Base-by-base conservation (phyloP, 306 rosid species). In the Fragaria iinumae region DNA sequence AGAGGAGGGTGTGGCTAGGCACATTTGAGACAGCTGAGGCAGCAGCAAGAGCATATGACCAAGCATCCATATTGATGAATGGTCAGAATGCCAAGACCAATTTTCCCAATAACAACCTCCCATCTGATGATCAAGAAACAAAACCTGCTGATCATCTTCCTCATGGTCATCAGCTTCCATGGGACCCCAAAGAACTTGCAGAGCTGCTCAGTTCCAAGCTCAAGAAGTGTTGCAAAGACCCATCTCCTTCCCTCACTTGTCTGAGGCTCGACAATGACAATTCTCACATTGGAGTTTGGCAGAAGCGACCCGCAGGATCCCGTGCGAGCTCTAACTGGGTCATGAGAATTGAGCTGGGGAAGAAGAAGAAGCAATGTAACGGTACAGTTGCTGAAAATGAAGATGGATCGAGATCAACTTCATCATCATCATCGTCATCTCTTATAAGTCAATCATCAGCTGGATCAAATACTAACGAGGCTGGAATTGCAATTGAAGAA, bases 11-110 rank as follows among this genome's bases (percentile, higher is more conserved):
- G 70, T 95, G 99, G 99, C 86, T 95, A 3, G 99, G 99, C 4
- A 95, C 99, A 69, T 95, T 95, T 77, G 97, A 92, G 90, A 92
- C 99, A 38, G 99, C 97, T 3, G 97, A 95, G 87, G 97, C 97
- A 1, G 99, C 99, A 29, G 99, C 99, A 29, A 81, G 96, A 74
- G 99, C 99, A 7, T 95, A 95, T 79, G 99, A 95, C 75, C 99
- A 95, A 86, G 99, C 99, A 39, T 90, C 99, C 23, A 89, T 95
- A 25, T 67, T 95, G 86, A 90, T 95, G 97, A 95, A 85, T 70
- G 99, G 99, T 25, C 97, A 88, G 65, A 95, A 87, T 68, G 99
- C 99, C 0, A 95, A 92, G 88, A 95, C 99, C 78, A 95, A 95
- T 80, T 95, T 95, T 66, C 93, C 97, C 4, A 20, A 81, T 25